Conservation (phyloP, 352 stramenopile species). For the Phytophthora meadii region DNA sequence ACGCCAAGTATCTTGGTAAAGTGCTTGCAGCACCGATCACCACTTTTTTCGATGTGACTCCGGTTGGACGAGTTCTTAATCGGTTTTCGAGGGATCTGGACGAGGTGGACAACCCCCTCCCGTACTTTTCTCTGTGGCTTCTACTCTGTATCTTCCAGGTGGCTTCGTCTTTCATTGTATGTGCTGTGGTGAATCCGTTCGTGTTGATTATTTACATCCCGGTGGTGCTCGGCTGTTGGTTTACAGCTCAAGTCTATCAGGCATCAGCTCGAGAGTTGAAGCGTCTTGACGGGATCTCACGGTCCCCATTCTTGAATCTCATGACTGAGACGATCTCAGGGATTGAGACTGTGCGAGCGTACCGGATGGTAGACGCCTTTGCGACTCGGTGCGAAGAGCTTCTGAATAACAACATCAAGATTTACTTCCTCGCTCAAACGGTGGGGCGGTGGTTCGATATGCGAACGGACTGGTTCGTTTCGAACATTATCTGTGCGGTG, state of each 20-base stretch:
- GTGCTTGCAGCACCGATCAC: constrained; percentile 64
- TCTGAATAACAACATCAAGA: constrained; percentile 49
- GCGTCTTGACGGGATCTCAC: constrained; percentile 91
- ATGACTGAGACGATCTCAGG: constrained; percentile 94
- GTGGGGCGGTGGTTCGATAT: constrained; percentile 93
- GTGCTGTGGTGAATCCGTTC: constrained; percentile 49
- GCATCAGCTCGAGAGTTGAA: constrained; percentile 89
- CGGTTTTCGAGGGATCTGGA: constrained; percentile 71
- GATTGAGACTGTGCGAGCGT: constrained; percentile 91
- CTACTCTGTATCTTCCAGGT: constrained; percentile 57
- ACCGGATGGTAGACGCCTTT: constrained; percentile 51
- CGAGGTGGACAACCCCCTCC: constrained; percentile 62
- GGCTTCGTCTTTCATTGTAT: constrained; percentile 48
- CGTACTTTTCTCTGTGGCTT: constrained; percentile 62
- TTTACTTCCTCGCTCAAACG: constrained; percentile 46
- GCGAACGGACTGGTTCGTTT: constrained; percentile 82
- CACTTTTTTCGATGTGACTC: constrained; percentile 73
- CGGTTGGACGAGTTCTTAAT: constrained; percentile 70
- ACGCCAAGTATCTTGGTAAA: constrained; percentile 52
- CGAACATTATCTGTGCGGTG: constrained; percentile 88
- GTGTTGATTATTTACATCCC: constrained; percentile 64
- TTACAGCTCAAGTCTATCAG: constrained; percentile 83
- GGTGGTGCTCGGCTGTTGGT: constrained; percentile 31
- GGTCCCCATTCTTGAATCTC: constrained; percentile 92
- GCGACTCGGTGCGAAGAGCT: constrained; percentile 40